Conservation (phyloP, 108 stramenopile species). For the Cylindrotheca closterium region DNA sequence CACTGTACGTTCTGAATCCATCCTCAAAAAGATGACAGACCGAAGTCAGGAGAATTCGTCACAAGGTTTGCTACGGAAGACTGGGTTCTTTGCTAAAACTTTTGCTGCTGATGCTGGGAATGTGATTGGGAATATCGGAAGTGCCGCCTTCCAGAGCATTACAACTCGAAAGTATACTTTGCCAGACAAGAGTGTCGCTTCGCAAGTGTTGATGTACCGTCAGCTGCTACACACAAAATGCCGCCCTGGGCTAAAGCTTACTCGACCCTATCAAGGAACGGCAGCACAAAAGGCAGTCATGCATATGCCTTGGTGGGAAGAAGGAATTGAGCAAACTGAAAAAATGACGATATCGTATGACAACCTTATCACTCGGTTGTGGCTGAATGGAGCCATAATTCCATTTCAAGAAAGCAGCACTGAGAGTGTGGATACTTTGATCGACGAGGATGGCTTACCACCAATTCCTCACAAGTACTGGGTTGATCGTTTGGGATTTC, state of each 20-base stretch:
- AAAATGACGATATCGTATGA: slow-evolving; percentile 85
- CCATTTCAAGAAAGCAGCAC: slow-evolving; percentile 28
- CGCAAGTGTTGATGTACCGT: slow-evolving; percentile 86
- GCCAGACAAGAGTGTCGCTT: slow-evolving; percentile 85
- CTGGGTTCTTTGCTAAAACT: slow-evolving; percentile 21
- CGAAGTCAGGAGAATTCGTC: background rate
- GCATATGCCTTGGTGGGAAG: slow-evolving; percentile 91
- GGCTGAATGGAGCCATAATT: slow-evolving; percentile 78
- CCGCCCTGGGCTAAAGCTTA: slow-evolving; percentile 73
- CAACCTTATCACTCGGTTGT: slow-evolving; percentile 73
- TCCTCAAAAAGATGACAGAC: background rate
- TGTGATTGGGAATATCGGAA: slow-evolving; percentile 38
- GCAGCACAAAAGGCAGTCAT: slow-evolving; percentile 76
- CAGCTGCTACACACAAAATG: slow-evolving; percentile 85
- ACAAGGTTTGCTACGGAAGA: slow-evolving; percentile 4
- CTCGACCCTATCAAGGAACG: slow-evolving; percentile 68
- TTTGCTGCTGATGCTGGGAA: slow-evolving; percentile 36
- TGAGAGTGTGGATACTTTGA: slow-evolving; percentile 46
- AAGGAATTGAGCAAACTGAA: slow-evolving; percentile 64
- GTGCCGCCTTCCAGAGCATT: slow-evolving; percentile 38
- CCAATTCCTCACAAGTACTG: slow-evolving; percentile 80
- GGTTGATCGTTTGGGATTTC: slow-evolving; percentile 81
- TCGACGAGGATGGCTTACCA: slow-evolving; percentile 67
- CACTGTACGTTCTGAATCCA: background rate
- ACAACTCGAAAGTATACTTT: slow-evolving; percentile 66